Evolutionary conservation across 2,329 filamentous ascomycete species (phyloP), one percentile per base, ranked within the genome.

Genomic region (Diaporthe citrichinensis): DNA sequence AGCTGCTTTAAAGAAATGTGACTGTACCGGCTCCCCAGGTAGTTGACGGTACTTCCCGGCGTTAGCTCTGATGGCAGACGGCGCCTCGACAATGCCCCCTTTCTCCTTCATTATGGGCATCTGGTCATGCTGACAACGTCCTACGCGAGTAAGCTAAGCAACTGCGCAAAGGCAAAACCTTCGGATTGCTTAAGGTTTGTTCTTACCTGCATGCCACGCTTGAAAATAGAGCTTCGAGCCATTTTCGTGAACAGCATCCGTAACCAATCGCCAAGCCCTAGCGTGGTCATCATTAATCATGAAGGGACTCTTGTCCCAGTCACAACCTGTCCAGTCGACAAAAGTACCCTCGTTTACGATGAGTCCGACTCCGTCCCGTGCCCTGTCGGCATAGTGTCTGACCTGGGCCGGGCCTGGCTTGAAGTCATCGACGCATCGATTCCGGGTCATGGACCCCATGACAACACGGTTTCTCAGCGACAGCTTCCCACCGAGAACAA

Each of bases 171-270:
- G 15, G 1, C 44, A 20, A 46, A 15, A 4, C 8, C 20, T 15
- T 46, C 5, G 17, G 8, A 46, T 20, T 20, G 6, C 6, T 15
- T 20, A 1, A 15, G 14, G 44, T 46, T 4, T 41, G 39, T 10
- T 58, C 7, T 34, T 58, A 59, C 74, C 74, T 20, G 55, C 80
- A 0, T 86, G 86, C 88, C 89, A 91, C 2, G n/a, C n/a, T n/a
- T n/a, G n/a, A n/a, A n/a, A n/a, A n/a, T n/a, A n/a, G n/a, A n/a
- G n/a, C n/a, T n/a, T n/a, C n/a, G n/a, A n/a, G n/a, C n/a, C n/a
- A n/a, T n/a, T n/a, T n/a, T n/a, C n/a, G n/a, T n/a, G 90, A 7
- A 91, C 89, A 3, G 85, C 87, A 72, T 88, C 86, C 1, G 88
- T 89, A 58, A 91, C 83, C 67, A 85, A 82, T 72, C 86, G 87